These are phyloP conservation scores for Talaromyces thailandensis DNA, from an alignment of 495 filamentous ascomycete species.

Conservation along the genomic window DNA sequence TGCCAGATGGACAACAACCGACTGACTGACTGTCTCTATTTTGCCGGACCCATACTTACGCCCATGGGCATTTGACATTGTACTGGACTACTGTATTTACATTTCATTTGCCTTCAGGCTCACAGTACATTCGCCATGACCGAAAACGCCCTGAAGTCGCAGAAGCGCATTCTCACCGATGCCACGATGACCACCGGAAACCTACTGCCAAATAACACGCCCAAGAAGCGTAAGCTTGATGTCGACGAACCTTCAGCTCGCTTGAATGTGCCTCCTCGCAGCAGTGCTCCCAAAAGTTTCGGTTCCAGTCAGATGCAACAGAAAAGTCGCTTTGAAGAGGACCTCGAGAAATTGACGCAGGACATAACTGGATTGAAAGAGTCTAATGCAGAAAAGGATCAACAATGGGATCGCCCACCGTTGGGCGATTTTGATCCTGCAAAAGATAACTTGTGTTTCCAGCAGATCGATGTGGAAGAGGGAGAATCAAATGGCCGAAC, in stretches of 20 bases:
- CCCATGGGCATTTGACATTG: neutral
- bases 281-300: conserved; percentile 43
- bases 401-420: conserved; percentile 80
- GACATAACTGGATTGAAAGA: conserved; percentile 78
- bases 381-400: conserved; percentile 83
- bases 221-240: conserved; percentile 78
- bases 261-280: conserved; percentile 50
- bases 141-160: conserved; percentile 37
- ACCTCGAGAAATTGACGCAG: conserved; percentile 89
- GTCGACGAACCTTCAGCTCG: conserved; percentile 41
- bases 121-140: conserved; percentile 29
- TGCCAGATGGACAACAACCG: neutral
- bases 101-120: neutral
- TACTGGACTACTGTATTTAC: neutral
- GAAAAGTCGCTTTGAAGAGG: conserved; percentile 91
- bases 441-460: conserved; percentile 71
- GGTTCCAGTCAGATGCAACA: conserved; percentile 62
- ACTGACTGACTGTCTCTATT: neutral
- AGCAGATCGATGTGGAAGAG: conserved; percentile 94
- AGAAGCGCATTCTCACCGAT: conserved; percentile 53
- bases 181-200: conserved; percentile 44
- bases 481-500: conserved; percentile 67
- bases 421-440: conserved; percentile 64
- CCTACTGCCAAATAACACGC: conserved; percentile 29
- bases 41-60: neutral